These are phyloP conservation scores for Populus hybrid DNA, from an alignment of 441 rosid genomes.

Conservation along the genomic window DNA sequence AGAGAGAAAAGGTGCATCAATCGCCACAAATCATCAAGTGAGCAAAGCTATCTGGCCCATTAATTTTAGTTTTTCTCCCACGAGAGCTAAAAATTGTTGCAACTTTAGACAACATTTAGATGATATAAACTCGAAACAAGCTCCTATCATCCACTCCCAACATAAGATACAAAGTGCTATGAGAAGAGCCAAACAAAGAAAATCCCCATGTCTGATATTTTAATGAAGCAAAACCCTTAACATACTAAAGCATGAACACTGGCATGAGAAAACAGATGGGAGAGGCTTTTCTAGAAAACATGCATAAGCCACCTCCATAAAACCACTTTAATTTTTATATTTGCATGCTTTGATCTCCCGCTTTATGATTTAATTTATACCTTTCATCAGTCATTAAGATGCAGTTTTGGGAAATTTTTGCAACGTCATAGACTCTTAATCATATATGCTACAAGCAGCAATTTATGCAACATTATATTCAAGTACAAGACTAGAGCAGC, in stretches of 20 bases:
- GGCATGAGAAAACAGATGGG: neutral
- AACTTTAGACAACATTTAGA: neutral
- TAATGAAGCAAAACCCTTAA: neutral
- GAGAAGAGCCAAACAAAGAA: neutral
- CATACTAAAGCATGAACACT: neutral
- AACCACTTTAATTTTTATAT: neutral
- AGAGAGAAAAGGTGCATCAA: constrained; percentile 15
- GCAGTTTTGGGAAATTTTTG: neutral
- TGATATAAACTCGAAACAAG: neutral
- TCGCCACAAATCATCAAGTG: neutral
- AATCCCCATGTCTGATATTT: neutral
- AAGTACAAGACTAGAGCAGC: neutral
- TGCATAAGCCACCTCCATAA: neutral
- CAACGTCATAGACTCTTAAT: neutral
- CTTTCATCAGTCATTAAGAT: neutral
- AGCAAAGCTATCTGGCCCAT: neutral
- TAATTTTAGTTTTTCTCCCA: neutral
- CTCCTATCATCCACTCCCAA: neutral
- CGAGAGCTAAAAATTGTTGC: neutral
- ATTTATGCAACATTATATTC: neutral
- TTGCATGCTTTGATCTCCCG: neutral
- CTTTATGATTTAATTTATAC: neutral
- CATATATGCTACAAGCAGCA: neutral
- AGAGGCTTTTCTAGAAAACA: neutral
- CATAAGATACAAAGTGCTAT: neutral